Evolutionary conservation across 2,329 filamentous ascomycete genomes (phyloP).

Genomic region (Boeremia exigua): DNA sequence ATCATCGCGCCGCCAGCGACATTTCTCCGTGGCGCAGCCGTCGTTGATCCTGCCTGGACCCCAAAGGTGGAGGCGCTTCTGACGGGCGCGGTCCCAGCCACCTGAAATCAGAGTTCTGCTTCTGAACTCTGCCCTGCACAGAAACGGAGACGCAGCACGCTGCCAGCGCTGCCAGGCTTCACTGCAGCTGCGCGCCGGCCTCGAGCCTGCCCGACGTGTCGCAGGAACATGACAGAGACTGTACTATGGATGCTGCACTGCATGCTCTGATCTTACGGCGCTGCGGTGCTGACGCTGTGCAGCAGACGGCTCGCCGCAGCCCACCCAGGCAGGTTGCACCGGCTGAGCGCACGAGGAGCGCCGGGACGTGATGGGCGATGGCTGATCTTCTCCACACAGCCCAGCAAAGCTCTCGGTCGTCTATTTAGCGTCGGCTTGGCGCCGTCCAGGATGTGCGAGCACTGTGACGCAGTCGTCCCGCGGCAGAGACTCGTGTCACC

Average conservation of each 20-base stretch:
- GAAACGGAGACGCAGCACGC: not conserved
- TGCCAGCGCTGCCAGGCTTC: not conserved
- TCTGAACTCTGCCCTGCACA: not conserved
- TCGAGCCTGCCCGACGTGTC: not conserved
- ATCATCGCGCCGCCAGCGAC: not conserved
- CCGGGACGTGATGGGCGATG: constrained; percentile 25
- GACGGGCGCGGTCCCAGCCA: constrained; percentile 4
- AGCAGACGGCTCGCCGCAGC: constrained; percentile 12
- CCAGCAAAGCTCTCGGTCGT: constrained; percentile 41
- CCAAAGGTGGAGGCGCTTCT: constrained; percentile 8
- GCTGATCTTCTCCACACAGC: constrained; percentile 37
- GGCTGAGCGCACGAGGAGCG: constrained; percentile 16
- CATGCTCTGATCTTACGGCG: constrained; percentile 1
- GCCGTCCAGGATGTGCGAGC: constrained; percentile 6
- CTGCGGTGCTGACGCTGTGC: constrained; percentile 15
- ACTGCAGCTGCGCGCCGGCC: constrained; percentile 2
- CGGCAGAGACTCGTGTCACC: constrained; percentile 42
- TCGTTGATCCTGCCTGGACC: constrained; percentile 7
- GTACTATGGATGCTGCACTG: not conserved
- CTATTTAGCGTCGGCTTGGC: constrained; percentile 36
- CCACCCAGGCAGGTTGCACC: constrained; percentile 15
- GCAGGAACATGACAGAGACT: not conserved
- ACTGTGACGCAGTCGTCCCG: constrained; percentile 43
- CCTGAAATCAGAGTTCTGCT: not conserved
- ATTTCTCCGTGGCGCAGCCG: constrained; percentile 10